Percentiles rank a stretch among this genome's conserved stretches.
These are phyloP conservation scores for Gossypium trilobum DNA, from an alignment of 441 rosid species.

Conservation along the genomic window DNA sequence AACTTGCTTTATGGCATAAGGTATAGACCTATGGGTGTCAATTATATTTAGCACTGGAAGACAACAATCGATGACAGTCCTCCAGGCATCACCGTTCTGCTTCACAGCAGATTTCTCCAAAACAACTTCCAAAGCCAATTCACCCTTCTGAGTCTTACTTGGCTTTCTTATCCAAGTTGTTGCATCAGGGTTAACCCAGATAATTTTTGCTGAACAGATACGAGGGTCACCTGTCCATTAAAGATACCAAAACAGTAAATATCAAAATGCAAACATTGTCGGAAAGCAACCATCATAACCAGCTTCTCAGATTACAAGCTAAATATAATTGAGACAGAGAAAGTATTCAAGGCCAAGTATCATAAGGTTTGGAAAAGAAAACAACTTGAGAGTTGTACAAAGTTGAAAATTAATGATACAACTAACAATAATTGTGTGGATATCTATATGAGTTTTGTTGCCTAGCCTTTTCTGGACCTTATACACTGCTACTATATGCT, in stretches of 20 bases:
- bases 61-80: constrained; percentile 72
- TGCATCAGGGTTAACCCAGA: constrained; percentile 64
- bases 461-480: not conserved
- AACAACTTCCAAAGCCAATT: constrained; percentile 63
- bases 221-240: constrained; percentile 71
- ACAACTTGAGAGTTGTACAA: not conserved
- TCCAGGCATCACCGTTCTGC: constrained; percentile 91
- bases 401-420: not conserved
- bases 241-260: constrained; percentile 13
- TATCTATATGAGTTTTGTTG: not conserved
- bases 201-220: constrained; percentile 55
- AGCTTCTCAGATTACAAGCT: not conserved
- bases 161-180: constrained; percentile 63
- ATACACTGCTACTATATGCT: not conserved
- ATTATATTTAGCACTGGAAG: constrained; percentile 74
- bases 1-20: constrained; percentile 81
- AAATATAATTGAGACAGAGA: not conserved
- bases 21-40: constrained; percentile 72
- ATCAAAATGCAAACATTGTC: not conserved
- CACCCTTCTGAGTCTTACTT: constrained; percentile 46
- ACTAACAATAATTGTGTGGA: not conserved
- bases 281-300: not conserved
- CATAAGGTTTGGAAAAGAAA: not conserved
- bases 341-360: not conserved
- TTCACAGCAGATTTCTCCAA: constrained; percentile 67